Conservation (phyloP, 164 flowering plant species). For the Chimonanthus salicifolius region DNA sequence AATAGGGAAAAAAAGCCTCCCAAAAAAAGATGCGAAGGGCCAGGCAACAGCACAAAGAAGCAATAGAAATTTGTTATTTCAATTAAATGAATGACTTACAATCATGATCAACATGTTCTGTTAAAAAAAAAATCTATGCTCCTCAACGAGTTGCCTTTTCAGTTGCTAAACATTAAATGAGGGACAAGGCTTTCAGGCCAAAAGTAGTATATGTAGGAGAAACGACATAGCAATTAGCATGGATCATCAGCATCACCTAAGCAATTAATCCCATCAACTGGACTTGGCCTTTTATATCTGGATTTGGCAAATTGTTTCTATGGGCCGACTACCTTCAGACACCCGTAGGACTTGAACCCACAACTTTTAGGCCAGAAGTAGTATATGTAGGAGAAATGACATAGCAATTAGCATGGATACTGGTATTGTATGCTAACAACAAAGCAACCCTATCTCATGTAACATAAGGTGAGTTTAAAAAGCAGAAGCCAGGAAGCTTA, state of each 20-base stretch:
- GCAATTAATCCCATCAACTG: no score
- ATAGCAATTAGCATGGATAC: neutral
- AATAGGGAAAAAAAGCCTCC: neutral
- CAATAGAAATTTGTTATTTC: neutral
- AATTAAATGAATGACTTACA: neutral
- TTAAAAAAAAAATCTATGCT: neutral
- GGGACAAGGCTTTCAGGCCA: neutral
- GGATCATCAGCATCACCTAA: neutral
- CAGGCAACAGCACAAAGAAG: neutral
- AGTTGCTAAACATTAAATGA: neutral
- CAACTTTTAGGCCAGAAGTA: no score
- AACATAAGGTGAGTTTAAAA: neutral
- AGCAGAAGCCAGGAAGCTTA: slow-evolving; percentile 20
- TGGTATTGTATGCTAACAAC: neutral
- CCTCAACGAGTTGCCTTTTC: neutral
- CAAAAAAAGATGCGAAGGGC: neutral
- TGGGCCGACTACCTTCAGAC: no score
- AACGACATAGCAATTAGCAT: neutral
- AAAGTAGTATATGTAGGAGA: neutral
- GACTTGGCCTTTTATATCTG: no score
- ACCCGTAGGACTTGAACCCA: neutral
- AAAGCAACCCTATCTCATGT: neutral
- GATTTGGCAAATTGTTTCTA: no score
- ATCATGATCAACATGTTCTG: neutral
- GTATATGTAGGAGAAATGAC: neutral